Evolutionary conservation across 805 yeast species (phyloP).

Genomic region (Candida orba): DNA sequence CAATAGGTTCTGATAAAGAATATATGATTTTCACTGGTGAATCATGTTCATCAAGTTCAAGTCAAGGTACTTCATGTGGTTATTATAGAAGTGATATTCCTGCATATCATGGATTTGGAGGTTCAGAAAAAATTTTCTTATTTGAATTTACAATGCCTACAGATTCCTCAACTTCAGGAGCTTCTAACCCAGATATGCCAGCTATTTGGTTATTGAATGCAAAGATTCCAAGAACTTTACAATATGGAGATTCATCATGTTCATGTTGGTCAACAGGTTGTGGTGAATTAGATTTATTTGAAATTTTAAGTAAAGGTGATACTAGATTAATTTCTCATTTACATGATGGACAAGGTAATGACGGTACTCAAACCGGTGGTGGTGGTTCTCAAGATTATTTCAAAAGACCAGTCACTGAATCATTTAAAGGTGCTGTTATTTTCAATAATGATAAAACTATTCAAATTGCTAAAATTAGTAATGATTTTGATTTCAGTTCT

Average conservation of each 20-base stretch:
- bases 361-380: conserved; percentile 57
- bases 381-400: conserved; percentile 88
- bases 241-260: conserved; percentile 79
- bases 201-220: conserved; percentile 96
- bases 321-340: conserved; percentile 70
- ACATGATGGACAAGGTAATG: conserved; percentile 75
- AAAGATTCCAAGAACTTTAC: conserved; percentile 92
- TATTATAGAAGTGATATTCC: conserved; percentile 80
- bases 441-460: conserved; percentile 52
- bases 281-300: conserved; percentile 96
- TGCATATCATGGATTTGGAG: conserved; percentile 92
- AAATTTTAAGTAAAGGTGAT: conserved; percentile 73
- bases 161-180: conserved; percentile 32
- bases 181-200: conserved; percentile 87
- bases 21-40: conserved; percentile 72
- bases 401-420: conserved; percentile 67
- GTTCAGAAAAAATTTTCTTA: conserved; percentile 75
- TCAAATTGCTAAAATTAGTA: conserved; percentile 56
- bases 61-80: conserved; percentile 52
- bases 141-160: conserved; percentile 94
- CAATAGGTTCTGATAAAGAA: conserved; percentile 69
- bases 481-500: conserved; percentile 40
- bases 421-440: conserved; percentile 87
- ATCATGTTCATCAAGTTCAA: conserved; percentile 40
- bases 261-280: conserved; percentile 97